Conservation (phyloP, 2,329 filamentous ascomycete genomes). For the Aspergillus quadrilineatus region DNA sequence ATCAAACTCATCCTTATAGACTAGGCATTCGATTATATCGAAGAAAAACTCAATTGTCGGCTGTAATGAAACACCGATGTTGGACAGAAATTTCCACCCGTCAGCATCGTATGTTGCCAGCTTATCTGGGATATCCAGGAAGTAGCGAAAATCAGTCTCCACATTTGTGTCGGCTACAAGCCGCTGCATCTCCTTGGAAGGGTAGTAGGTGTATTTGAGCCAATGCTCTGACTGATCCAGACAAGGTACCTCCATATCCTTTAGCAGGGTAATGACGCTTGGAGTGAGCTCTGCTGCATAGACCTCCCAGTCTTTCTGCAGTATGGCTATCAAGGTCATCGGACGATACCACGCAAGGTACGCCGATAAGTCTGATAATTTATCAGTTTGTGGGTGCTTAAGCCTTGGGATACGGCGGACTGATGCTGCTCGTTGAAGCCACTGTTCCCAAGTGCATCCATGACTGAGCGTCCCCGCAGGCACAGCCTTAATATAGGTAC, state of each 20-base stretch:
- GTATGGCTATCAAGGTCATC: background rate
- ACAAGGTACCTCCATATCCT: background rate
- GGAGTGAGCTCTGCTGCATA: background rate
- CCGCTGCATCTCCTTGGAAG: background rate
- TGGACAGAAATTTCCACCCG: background rate
- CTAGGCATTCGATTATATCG: background rate
- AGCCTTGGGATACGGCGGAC: conserved; percentile 10
- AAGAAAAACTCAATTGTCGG: background rate
- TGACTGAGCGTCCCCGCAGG: background rate
- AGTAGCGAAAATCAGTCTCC: too few species aligned
- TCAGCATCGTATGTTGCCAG: too few species aligned
- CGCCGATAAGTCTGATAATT: background rate
- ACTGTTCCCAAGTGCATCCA: conserved; percentile 6
- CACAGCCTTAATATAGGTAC: background rate
- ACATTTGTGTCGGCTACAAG: too few species aligned
- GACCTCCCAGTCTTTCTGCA: background rate
- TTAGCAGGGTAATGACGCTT: background rate
- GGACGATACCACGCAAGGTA: background rate
- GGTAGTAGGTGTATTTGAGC: background rate
- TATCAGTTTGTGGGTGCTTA: background rate
- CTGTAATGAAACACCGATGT: background rate
- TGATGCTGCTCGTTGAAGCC: conserved; percentile 1
- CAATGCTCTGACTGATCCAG: background rate
- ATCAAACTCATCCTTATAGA: background rate
- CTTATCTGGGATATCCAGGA: too few species aligned